These are phyloP conservation scores for Stylonectria norvegica DNA, from an alignment of 2,329 filamentous ascomycete genomes.

Conservation along the genomic window DNA sequence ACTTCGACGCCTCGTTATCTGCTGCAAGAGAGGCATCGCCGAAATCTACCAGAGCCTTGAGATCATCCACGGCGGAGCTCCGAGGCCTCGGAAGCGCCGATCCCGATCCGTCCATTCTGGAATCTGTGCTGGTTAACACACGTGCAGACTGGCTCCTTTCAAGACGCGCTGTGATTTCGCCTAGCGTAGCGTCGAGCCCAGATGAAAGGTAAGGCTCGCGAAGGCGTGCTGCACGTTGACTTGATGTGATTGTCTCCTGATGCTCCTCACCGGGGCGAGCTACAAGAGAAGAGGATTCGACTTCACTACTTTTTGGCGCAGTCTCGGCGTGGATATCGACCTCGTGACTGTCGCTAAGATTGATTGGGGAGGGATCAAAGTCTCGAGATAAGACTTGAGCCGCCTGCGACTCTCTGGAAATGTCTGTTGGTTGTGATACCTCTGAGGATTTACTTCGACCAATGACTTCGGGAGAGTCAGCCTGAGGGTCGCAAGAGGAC, in stretches of 20 bases:
- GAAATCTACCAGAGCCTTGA: conserved; percentile 24
- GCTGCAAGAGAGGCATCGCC: conserved; percentile 13
- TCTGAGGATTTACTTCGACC: background rate
- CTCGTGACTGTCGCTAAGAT: conserved; percentile 13
- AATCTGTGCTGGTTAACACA: too few relatives aligned
- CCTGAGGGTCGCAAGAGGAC: background rate
- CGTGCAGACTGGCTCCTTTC: too few relatives aligned
- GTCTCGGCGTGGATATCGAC: too few relatives aligned
- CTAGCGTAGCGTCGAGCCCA: too few relatives aligned
- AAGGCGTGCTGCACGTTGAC: too few relatives aligned
- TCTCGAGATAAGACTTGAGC: conserved; percentile 24
- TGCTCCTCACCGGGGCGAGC: too few relatives aligned
- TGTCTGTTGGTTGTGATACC: background rate
- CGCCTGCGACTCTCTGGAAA: conserved; percentile 23
- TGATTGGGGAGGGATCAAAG: conserved; percentile 14
- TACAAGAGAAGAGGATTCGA: too few relatives aligned
- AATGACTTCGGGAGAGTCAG: background rate
- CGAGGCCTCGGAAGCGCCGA: conserved; percentile 9
- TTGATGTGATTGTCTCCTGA: too few relatives aligned
- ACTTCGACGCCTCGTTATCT: conserved; percentile 9
- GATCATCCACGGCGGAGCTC: conserved; percentile 21
- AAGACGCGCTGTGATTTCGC: too few relatives aligned
- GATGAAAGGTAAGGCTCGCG: too few relatives aligned
- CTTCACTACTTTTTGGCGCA: too few relatives aligned
- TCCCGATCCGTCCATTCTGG: too few relatives aligned